Base-by-base conservation (phyloP, 768 basidiomycete genomes). In the Kwoniella europaea region DNA sequence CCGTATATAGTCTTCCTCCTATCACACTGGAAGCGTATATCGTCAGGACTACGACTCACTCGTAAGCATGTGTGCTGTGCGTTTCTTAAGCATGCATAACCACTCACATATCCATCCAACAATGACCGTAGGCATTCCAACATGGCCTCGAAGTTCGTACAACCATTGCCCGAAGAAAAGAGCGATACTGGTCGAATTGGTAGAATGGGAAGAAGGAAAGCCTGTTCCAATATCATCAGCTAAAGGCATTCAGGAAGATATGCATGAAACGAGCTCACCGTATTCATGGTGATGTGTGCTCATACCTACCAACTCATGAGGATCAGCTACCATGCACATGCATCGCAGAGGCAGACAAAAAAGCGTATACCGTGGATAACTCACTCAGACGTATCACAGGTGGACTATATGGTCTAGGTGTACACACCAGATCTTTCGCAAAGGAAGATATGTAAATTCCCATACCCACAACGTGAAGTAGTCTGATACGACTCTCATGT, bases 171-270 rank as follows among this genome's bases (percentile, higher is more conserved):
- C 74, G 71, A 92, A 86, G 84, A 92, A 92, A 3, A 98, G 87
- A 0, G 93, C 93, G 77, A 97, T 91, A 29, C 93, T 95, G 63
- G 94, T 87, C 65, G 90, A 88, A 82, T 97, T 96, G 9, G 94
- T 93, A 1, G 93, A 92, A 78, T 99, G 96, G 0, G 95, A 97
- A 0, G 94, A 96, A 0, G 94, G 95, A 79, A 98, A 96, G 24
- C 96, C 96, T 82, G 43, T 10, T 41, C 6, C 0, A 22, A 22
- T 64, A 29, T 70, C 59, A 20, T 42, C 10, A 44, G 56, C 18
- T 54, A 10, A 55, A n/a, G n/a, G 61, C 16, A 24, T 16, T 15
- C 15, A 24, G 20, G 41, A 52, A n/a, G 54, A 44, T 22, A 52
- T 29, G 20, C n/a, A 65, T 16, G 15, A 27, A 9, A n/a, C 2